phyloP scores from a whole-genome alignment of 1,284 basidiomycete genomes.

The Malassezia equina region DNA sequence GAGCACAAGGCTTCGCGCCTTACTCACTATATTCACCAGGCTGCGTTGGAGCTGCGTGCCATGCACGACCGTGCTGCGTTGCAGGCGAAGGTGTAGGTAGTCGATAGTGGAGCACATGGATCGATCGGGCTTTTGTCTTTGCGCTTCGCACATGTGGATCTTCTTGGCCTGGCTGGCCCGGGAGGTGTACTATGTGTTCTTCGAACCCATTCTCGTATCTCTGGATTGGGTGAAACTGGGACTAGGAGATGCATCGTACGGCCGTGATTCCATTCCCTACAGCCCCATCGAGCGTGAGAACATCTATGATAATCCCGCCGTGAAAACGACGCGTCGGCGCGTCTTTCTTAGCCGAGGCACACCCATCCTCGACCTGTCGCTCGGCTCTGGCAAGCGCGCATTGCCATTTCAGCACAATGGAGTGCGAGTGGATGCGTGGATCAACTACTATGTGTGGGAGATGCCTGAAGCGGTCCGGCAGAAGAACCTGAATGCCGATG shows the following conservation, averaged over 20 bases:
- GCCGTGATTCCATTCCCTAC: slow-evolving; percentile 30
- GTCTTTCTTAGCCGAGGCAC: slow-evolving; percentile 22
- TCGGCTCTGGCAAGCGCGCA: slow-evolving; percentile 14
- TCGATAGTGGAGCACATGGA: not conserved
- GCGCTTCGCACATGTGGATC: not conserved
- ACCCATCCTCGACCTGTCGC: slow-evolving; percentile 21
- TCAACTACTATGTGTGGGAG: slow-evolving; percentile 41
- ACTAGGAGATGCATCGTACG: slow-evolving; percentile 39
- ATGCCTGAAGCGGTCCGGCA: slow-evolving; percentile 21
- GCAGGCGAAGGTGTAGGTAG: slow-evolving; percentile 13
- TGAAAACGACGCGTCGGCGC: slow-evolving; percentile 26
- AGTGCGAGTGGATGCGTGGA: slow-evolving; percentile 20
- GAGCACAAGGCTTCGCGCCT: slow-evolving; percentile 53
- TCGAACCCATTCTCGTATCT: slow-evolving; percentile 37
- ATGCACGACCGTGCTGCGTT: slow-evolving; percentile 32
- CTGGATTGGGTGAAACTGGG: slow-evolving; percentile 28
- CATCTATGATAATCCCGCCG: slow-evolving; percentile 42
- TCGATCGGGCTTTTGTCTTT: not conserved
- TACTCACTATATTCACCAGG: slow-evolving; percentile 48
- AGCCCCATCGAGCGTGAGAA: slow-evolving; percentile 23
- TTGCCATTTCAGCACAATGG: slow-evolving; percentile 2
- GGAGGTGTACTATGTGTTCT: slow-evolving; percentile 27
- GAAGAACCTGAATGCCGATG: slow-evolving; percentile 29
- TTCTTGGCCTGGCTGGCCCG: not conserved
- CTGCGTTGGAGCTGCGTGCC: slow-evolving; percentile 46